Evolutionary conservation across 2,329 filamentous ascomycete genomes (phyloP).

Genomic region (Knoxdaviesia capensis): DNA sequence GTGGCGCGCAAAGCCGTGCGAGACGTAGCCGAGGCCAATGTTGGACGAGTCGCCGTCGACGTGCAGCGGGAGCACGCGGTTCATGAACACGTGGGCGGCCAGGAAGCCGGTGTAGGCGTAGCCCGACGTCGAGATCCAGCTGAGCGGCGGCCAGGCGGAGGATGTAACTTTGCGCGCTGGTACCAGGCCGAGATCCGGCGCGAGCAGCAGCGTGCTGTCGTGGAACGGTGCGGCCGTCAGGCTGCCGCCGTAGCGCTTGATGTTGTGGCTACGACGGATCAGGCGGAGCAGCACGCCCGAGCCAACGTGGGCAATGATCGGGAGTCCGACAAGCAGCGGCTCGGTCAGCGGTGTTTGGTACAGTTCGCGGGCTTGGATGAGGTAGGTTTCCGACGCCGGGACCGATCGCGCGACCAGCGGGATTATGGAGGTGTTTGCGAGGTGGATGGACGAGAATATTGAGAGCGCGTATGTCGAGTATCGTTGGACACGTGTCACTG

Average conservation of each 20-base stretch:
- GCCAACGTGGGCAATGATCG: constrained; percentile 54
- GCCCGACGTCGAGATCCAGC: constrained; percentile 50
- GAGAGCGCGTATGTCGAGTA: constrained; percentile 78
- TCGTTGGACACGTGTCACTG: constrained; percentile 60
- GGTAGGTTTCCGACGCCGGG: constrained; percentile 58
- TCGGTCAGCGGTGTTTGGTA: constrained; percentile 75
- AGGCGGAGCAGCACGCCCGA: constrained; percentile 63
- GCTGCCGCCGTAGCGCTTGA: constrained; percentile 55
- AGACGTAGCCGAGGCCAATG: constrained; percentile 64
- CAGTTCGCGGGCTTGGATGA: constrained; percentile 77
- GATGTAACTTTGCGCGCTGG: constrained; percentile 6
- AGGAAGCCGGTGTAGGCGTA: constrained; percentile 49
- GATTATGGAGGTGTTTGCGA: constrained; percentile 65
- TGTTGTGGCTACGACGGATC: constrained; percentile 49
- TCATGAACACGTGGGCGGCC: constrained; percentile 52
- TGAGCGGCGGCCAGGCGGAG: constrained; percentile 49
- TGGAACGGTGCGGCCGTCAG: no score
- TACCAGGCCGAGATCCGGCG: constrained; percentile 12
- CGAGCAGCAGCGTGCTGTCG: constrained; percentile 7
- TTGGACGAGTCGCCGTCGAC: constrained; percentile 75
- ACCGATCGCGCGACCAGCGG: constrained; percentile 57
- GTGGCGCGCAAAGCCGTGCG: constrained; percentile 64
- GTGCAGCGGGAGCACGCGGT: constrained; percentile 53
- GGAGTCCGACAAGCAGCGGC: constrained; percentile 57
- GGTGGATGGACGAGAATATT: constrained; percentile 56